phyloP scores from a whole-genome alignment of 1,284 basidiomycete species.

The Vanrija humicola region DNA sequence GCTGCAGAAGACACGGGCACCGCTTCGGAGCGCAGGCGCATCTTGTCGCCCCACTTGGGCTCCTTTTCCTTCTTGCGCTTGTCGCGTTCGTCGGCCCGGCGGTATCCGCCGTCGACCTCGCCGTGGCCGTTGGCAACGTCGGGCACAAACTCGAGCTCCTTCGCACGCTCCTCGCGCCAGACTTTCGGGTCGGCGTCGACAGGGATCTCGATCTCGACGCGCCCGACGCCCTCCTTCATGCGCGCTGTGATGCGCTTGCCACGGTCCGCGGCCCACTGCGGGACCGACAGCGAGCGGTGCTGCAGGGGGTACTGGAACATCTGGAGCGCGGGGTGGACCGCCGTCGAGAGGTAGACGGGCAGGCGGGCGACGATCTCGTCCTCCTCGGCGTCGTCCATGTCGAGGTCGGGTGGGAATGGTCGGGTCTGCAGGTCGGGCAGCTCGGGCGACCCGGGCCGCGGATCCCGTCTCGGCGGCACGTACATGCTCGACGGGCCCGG shows the following conservation, averaged over 20 bases:
- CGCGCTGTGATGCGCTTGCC: constrained; percentile 42
- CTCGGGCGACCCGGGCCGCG: constrained; percentile 26
- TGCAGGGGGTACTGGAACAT: constrained; percentile 47
- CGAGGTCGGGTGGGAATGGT: constrained; percentile 12
- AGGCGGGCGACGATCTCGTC: constrained; percentile 39
- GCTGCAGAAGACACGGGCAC: constrained; percentile 36
- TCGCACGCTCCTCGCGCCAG: constrained; percentile 46
- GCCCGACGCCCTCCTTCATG: constrained; percentile 40
- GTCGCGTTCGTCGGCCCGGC: constrained; percentile 16
- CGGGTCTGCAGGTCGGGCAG: constrained; percentile 22
- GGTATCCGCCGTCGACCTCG: constrained; percentile 5
- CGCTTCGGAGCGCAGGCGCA: constrained; percentile 38
- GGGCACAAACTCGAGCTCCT: constrained; percentile 36
- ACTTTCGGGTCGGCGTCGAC: constrained; percentile 39
- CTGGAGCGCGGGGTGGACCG: constrained; percentile 29
- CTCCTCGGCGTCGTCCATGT: constrained; percentile 25
- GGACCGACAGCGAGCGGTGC: constrained; percentile 30
- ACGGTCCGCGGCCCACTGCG: constrained; percentile 37
- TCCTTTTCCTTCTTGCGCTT: constrained; percentile 26
- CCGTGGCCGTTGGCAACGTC: constrained; percentile 27
- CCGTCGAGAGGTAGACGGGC: constrained; percentile 43
- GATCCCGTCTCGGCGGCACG: constrained; percentile 15
- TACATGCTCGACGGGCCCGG: constrained; percentile 36
- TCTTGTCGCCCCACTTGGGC: constrained; percentile 45
- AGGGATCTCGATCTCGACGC: constrained; percentile 47